These are phyloP conservation scores for Tricholoma furcatifolium DNA, from an alignment of 768 basidiomycete genomes.

Conservation along the genomic window DNA sequence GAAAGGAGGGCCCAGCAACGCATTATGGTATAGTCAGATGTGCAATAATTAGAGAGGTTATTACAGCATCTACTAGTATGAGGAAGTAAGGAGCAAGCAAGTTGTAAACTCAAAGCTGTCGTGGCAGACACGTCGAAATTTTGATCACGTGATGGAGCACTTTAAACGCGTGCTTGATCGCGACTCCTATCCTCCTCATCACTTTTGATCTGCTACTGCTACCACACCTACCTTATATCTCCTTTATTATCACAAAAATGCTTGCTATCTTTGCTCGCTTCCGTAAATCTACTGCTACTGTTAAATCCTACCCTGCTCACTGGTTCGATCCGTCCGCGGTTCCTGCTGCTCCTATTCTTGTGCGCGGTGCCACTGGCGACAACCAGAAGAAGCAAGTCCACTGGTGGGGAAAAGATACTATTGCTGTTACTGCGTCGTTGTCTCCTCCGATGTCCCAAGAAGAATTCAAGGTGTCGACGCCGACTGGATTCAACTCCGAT, in stretches of 20 bases:
- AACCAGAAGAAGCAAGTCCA: neutral
- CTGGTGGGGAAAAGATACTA: conserved; percentile 6
- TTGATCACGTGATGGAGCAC: conserved; percentile 16
- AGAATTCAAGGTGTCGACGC: neutral
- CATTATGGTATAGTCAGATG: conserved; percentile 27
- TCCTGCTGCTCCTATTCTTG: conserved; percentile 6
- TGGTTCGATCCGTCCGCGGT: conserved; percentile 2
- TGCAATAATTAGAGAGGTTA: conserved; percentile 18
- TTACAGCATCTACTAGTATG: conserved; percentile 30
- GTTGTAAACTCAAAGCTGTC: conserved; percentile 18
- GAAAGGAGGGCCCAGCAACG: conserved; percentile 36
- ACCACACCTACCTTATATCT: neutral
- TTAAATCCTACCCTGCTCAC: neutral
- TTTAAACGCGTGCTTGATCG: neutral
- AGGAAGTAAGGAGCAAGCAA: neutral
- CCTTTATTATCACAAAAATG: neutral
- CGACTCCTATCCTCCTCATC: neutral
- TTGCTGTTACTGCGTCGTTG: neutral
- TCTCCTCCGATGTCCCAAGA: neutral
- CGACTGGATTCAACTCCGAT: neutral
- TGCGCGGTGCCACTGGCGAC: neutral
- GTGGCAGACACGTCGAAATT: conserved; percentile 36
- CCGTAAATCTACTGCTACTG: neutral
- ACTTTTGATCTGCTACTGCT: neutral
- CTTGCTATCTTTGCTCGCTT: neutral